phyloP scores from a whole-genome alignment of 345 rosid species.

The Triadica sebifera region DNA sequence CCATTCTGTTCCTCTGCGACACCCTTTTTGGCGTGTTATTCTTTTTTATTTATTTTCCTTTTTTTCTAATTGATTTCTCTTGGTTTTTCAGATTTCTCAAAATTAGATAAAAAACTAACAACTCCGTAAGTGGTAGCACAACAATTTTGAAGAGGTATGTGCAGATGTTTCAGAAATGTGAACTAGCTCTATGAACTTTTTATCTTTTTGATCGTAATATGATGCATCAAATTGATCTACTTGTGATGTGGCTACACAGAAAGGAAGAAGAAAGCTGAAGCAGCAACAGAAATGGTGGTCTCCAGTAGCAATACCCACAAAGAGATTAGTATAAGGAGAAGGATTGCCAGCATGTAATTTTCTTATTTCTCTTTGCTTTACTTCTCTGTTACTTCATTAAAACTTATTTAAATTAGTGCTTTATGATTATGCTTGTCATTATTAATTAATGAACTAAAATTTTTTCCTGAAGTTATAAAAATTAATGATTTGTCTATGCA shows the following conservation, averaged over 20 bases:
- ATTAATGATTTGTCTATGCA: too few species aligned
- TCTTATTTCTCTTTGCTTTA: too few species aligned
- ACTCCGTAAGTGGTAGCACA: background rate
- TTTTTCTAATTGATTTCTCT: too few species aligned
- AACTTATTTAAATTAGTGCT: too few species aligned
- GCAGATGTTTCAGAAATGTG: too few species aligned
- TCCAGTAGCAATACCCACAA: slow-evolving; percentile 1
- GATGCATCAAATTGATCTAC: background rate
- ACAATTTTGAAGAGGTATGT: too few species aligned
- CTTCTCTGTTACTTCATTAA: too few species aligned
- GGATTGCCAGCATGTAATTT: slow-evolving; percentile 63
- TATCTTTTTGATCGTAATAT: background rate
- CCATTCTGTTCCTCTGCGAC: too few species aligned
- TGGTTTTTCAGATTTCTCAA: too few species aligned
- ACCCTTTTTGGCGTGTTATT: too few species aligned
- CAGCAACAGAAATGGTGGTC: slow-evolving; percentile 1
- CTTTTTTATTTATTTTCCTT: background rate
- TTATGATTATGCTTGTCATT: background rate
- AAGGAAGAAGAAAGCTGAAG: background rate
- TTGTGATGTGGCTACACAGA: background rate
- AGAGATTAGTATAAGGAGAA: slow-evolving; percentile 50
- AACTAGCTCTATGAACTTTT: background rate
- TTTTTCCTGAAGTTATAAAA: background rate
- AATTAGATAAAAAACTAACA: background rate
- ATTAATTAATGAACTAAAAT: background rate